phyloP scores from a whole-genome alignment of 2,329 filamentous ascomycete species.

The Alternaria brassicae region DNA sequence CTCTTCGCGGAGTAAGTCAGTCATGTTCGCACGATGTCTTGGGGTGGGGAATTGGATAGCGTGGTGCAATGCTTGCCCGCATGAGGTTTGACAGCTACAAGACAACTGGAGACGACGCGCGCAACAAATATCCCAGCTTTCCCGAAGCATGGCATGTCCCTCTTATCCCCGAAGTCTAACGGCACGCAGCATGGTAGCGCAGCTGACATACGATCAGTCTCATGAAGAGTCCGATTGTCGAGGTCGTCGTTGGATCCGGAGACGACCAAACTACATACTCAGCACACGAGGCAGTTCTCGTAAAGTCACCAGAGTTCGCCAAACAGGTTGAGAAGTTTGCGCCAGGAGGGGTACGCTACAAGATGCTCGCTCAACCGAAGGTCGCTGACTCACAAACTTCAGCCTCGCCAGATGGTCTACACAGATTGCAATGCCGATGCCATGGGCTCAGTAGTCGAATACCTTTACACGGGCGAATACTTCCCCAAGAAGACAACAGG shows the following conservation, averaged over 20 bases:
- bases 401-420: constrained; percentile 74
- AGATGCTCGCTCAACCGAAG: no score
- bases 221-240: constrained; percentile 57
- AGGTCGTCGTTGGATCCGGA: constrained; percentile 58
- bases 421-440: constrained; percentile 72
- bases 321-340: constrained; percentile 68
- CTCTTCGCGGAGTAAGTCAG: constrained; percentile 57
- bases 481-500: constrained; percentile 71
- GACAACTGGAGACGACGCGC: not conserved
- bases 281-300: constrained; percentile 80
- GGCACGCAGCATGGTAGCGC: constrained; percentile 9
- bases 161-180: not conserved
- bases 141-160: not conserved
- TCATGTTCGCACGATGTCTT: not conserved
- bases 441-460: constrained; percentile 81
- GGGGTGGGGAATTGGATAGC: not conserved
- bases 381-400: not conserved
- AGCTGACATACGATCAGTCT: constrained; percentile 46
- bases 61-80: not conserved
- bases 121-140: not conserved
- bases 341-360: constrained; percentile 65
- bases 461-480: constrained; percentile 85
- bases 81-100: not conserved
- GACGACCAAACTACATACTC: constrained; percentile 69
- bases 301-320: constrained; percentile 76